A percentile compares a stretch with the other conserved stretches of the same genome.
Evolutionary conservation across 2,329 filamentous ascomycete genomes (phyloP).

Genomic region (Sclerotinia glacialis): DNA sequence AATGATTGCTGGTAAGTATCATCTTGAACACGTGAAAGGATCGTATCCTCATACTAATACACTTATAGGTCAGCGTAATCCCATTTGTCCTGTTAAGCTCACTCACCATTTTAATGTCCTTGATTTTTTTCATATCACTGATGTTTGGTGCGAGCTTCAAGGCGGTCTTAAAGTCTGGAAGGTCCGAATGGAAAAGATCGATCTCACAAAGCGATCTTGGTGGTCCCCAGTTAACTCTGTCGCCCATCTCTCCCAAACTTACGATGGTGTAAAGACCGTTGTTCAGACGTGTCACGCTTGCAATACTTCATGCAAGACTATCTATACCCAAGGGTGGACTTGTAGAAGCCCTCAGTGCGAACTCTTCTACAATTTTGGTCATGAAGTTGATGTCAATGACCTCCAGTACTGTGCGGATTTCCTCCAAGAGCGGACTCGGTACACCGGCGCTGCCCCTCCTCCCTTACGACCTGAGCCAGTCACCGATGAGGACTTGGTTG

Average conservation of each 20-base stretch:
- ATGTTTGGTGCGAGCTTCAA: slow-evolving; percentile 64
- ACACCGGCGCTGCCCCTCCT: slow-evolving; percentile 38
- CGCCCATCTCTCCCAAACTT: slow-evolving; percentile 4
- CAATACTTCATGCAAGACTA: slow-evolving; percentile 40
- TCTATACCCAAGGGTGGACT: slow-evolving; percentile 53
- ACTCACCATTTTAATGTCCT: slow-evolving; percentile 63
- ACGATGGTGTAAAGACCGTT: slow-evolving; percentile 28
- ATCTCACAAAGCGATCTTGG: slow-evolving; percentile 53
- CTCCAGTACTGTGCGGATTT: slow-evolving; percentile 57
- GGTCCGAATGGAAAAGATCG: slow-evolving; percentile 64
- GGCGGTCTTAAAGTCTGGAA: slow-evolving; percentile 45
- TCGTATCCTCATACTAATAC: slow-evolving; percentile 27
- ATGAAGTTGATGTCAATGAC: slow-evolving; percentile 30
- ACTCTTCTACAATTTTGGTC: slow-evolving; percentile 47
- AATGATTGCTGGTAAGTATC: slow-evolving; percentile 50
- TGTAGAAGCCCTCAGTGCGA: slow-evolving; percentile 54
- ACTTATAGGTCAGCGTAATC: slow-evolving; percentile 49
- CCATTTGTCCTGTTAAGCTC: slow-evolving; percentile 48
- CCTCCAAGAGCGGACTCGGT: slow-evolving; percentile 51
- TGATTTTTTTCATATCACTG: slow-evolving; percentile 65
- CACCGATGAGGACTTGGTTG: slow-evolving; percentile 39
- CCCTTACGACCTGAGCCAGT: slow-evolving; percentile 44
- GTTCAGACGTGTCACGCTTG: slow-evolving; percentile 45
- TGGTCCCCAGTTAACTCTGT: slow-evolving; percentile 46
- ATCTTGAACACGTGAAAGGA: not conserved